Conservation (phyloP, 148 eudicot genomes). For the Fallopia convolvulus region DNA sequence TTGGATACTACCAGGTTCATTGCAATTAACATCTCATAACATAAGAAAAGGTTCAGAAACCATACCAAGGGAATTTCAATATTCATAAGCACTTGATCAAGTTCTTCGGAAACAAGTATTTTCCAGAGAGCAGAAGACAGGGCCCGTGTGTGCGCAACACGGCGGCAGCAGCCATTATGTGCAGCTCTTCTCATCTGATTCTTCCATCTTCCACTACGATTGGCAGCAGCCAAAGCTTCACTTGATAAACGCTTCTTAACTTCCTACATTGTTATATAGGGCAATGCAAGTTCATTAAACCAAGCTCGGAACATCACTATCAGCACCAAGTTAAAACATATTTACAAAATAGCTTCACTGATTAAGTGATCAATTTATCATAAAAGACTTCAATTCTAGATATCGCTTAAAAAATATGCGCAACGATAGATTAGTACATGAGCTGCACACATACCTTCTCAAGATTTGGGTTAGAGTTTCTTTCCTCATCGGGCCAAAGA, state of each 20-base stretch:
- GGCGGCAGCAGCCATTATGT: constrained; percentile 95
- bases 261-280: constrained; percentile 43
- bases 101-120: constrained; percentile 74
- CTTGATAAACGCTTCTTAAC: constrained; percentile 72
- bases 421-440: not conserved
- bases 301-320: constrained; percentile 6
- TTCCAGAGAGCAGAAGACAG: constrained; percentile 79
- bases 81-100: constrained; percentile 56
- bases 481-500: constrained; percentile 97
- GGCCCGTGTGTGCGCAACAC: constrained; percentile 81
- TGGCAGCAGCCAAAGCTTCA: constrained; percentile 85
- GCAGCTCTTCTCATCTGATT: constrained; percentile 95
- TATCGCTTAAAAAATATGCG: not conserved
- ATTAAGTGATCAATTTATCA: not conserved
- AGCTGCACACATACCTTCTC: constrained; percentile 57
- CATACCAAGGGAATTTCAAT: constrained; percentile 77
- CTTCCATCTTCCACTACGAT: constrained; percentile 89
- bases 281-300: not conserved
- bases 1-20: not conserved
- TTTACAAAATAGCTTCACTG: not conserved
- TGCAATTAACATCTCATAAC: not conserved
- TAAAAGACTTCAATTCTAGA: not conserved
- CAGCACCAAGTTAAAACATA: not conserved
- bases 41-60: not conserved
- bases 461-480: constrained; percentile 75